Percentiles rank a stretch among this genome's conserved stretches.
phyloP scores from a whole-genome alignment of 1,284 basidiomycete genomes.

The Malassezia cuniculi region DNA sequence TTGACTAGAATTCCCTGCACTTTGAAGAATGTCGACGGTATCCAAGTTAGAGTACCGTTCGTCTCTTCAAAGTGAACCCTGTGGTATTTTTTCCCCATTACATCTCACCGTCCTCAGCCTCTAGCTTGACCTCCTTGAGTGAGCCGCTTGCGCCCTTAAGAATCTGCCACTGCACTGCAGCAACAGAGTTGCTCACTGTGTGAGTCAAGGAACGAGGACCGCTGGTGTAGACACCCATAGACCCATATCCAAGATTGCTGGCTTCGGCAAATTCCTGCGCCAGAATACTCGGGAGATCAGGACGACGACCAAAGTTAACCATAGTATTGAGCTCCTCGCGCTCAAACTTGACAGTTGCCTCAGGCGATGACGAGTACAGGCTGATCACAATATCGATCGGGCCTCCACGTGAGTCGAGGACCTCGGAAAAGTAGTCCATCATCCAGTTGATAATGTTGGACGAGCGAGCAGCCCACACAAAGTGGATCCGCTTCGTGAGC shows the following conservation, averaged over 20 bases:
- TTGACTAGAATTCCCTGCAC: not conserved
- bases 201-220: not conserved
- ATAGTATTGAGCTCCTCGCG: not conserved
- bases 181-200: not conserved
- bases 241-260: not conserved
- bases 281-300: not conserved
- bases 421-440: conserved; percentile 1
- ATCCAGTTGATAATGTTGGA: conserved; percentile 2
- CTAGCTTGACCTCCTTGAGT: not conserved
- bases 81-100: too few relatives aligned
- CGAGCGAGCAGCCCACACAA: conserved; percentile 4
- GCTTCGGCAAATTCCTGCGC: not conserved
- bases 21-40: too few relatives aligned
- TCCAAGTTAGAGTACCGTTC: too few relatives aligned
- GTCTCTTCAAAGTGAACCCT: too few relatives aligned
- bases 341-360: too few relatives aligned
- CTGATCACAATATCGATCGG: not conserved
- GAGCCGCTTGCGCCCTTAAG: not conserved
- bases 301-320: not conserved
- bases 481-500: conserved; percentile 1
- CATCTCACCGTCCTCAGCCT: not conserved
- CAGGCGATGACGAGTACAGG: not conserved
- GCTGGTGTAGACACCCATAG: not conserved
- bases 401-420: not conserved
- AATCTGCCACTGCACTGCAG: not conserved